Base-by-base conservation (phyloP, 805 yeast genomes). In the Candida chauliodis region DNA sequence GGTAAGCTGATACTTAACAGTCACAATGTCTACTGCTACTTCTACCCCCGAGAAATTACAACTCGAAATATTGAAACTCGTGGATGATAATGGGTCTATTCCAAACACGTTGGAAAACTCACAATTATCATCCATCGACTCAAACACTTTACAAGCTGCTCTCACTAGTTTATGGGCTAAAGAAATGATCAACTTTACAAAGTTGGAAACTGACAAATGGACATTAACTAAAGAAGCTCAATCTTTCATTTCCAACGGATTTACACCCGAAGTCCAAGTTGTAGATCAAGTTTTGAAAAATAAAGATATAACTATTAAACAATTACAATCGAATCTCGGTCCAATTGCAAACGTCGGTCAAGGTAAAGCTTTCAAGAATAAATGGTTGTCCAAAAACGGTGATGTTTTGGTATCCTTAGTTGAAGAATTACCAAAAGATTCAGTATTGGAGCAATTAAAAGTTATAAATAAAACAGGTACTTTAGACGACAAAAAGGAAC, bases 321-420 rank as follows among this genome's bases (percentile, higher is more conserved):
- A 91, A 38, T 86, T 84, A 38, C 61, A 63, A 42, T 58, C 79
- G 40, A 75, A 82, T 48, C 70, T 91, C 65, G 97, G 97, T 40
- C 69, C 79, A 37, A 79, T 79, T 43, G 98, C 97, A 46, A 81
- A 82, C 51, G 75, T 91, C 47, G 99, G 99, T 46, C 99, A 93
- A 69, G 95, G 95, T 51, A 81, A 90, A 55, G 99, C 98, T 13
- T 95, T 93, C 76, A 91, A 89, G 65, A 90, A 90, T 61, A 95
- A 95, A 29, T 93, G 99, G 99, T 81, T 93, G 53, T 68, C 76
- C 47, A 93, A 95, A 61, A 85, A 83, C 42, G 95, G 91, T 41
- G 95, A 85, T 51, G 79, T 74, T 53, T 75, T 91, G 50, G 76
- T 86, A 36, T 59, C 85, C 20, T 77, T 79, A 46, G 70, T 81